Evolutionary conservation across 257 asterid species (phyloP), one percentile per base, ranked within the genome.

Genomic region (Petunia secreta): DNA sequence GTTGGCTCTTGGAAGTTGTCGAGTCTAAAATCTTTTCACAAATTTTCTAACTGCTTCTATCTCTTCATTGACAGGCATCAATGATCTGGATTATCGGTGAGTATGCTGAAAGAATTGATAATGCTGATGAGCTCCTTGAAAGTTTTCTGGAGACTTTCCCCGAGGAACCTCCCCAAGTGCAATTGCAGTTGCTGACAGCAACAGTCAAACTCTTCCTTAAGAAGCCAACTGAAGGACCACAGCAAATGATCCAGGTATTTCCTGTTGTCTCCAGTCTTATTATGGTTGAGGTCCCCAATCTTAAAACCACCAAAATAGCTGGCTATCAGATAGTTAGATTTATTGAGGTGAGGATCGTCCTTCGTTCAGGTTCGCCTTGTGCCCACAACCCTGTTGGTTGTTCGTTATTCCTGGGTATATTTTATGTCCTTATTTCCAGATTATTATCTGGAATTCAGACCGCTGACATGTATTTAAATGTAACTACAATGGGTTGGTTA

Each of bases 21-120:
- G 77, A 62, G 77, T 73, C 77, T 73, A 71, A 60, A 48, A 50
- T 50, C 46, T 73, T 16, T 50, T 73, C 62, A 50, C 77, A 5
- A 60, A 71, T 50, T 25, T 40, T 82, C 58, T 85, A 60, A 68
- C 62, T 86, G 75, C 83, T 41, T 79, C 55, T 69, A 37, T 46
- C 11, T 84, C 78, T 79, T 85, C 25, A 50, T 86, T 80, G 67
- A 65, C 92, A 93, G 99, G 99, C 99, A 77, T 95, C 99, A 60
- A 95, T 95, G 99, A 95, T 95, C 88, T 95, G 99, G 99, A 93
- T 95, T 62, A 95, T 95, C 85, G 99, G 99, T 85, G 99, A 96
- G 85, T 96, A 96, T 89, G 99, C 99, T 81, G 99, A 96, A 87
- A 92, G 99, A 91, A 96, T 96, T 78, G 99, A 96, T 88, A 96